Percentiles rank a stretch among this genome's conserved stretches.
Evolutionary conservation across 768 basidiomycete species (phyloP).

Genomic region (Phallus indusiatus): DNA sequence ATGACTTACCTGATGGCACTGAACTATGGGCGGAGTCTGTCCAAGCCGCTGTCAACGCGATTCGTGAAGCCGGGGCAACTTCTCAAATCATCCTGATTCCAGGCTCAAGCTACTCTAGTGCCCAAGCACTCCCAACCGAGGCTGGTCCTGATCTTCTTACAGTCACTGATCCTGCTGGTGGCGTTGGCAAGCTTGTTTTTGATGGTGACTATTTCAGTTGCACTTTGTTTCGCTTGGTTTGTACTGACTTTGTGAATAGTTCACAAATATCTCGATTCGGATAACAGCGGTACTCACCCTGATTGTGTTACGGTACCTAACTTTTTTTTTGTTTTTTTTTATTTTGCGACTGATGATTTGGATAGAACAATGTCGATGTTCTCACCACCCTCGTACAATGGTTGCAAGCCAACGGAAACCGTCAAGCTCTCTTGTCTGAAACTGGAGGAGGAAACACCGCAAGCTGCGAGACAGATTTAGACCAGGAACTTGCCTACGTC

Average conservation of each 20-base stretch:
- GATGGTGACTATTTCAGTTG: conserved; percentile 23
- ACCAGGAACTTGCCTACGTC: conserved; percentile 35
- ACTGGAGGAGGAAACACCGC: conserved; percentile 36
- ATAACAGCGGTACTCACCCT: conserved; percentile 33
- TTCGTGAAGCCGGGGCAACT: conserved; percentile 32
- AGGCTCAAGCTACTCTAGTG: conserved; percentile 32
- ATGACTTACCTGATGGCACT: conserved; percentile 30
- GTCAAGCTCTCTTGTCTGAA: conserved; percentile 36
- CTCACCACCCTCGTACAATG: conserved; percentile 34
- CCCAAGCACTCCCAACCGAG: conserved; percentile 30
- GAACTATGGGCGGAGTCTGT: conserved; percentile 24
- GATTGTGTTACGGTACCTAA: conserved; percentile 30
- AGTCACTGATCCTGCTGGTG: conserved; percentile 33
- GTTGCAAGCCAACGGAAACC: conserved; percentile 31
- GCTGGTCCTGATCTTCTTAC: conserved; percentile 29
- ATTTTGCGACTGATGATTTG: neutral
- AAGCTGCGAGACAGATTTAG: conserved; percentile 28
- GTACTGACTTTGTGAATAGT: conserved; percentile 13
- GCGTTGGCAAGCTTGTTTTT: conserved; percentile 30
- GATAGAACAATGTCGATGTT: conserved; percentile 35
- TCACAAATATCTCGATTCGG: conserved; percentile 38
- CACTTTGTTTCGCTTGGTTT: neutral
- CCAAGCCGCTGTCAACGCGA: conserved; percentile 32
- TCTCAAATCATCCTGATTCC: conserved; percentile 35
- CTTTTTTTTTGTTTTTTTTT: neutral